Evolutionary conservation across 2,329 filamentous ascomycete genomes (phyloP).

Genomic region (Aspergillus awamori): DNA sequence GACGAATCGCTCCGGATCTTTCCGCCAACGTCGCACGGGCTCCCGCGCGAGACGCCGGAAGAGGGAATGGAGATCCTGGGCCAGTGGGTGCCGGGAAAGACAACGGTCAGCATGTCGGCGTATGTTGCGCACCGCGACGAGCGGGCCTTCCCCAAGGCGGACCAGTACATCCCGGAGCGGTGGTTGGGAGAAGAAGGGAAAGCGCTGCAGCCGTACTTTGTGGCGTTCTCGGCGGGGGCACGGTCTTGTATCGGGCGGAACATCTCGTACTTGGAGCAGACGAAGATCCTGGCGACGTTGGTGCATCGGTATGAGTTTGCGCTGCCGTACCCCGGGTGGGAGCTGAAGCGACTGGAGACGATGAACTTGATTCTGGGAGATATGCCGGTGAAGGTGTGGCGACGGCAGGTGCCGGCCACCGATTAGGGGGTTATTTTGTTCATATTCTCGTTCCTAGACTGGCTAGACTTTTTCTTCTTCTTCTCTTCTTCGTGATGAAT

Average conservation of each 20-base stretch:
- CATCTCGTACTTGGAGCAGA: slow-evolving; percentile 52
- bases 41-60: slow-evolving; percentile 50
- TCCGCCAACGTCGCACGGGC: slow-evolving; percentile 48
- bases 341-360: slow-evolving; percentile 31
- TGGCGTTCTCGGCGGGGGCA: slow-evolving; percentile 46
- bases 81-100: slow-evolving; percentile 50
- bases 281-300: slow-evolving; percentile 51
- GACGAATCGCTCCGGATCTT: slow-evolving; percentile 54
- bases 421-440: slow-evolving; percentile 3
- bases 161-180: slow-evolving; percentile 46
- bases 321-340: slow-evolving; percentile 29
- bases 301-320: slow-evolving; percentile 38
- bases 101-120: slow-evolving; percentile 49
- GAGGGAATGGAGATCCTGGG: slow-evolving; percentile 50
- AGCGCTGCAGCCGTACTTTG: slow-evolving; percentile 42
- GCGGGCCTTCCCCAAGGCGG: slow-evolving; percentile 41
- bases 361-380: slow-evolving; percentile 37
- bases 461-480: too few relatives aligned
- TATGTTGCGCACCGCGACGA: slow-evolving; percentile 42
- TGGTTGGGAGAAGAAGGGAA: slow-evolving; percentile 48
- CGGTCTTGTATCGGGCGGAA: slow-evolving; percentile 48
- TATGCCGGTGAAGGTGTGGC: slow-evolving; percentile 38
- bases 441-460: background rate
- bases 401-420: slow-evolving; percentile 19
- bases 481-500: background rate